Evolutionary conservation across 306 rosid genomes (phyloP), one percentile per base, ranked within the genome.

Genomic region (Argentina anserina): DNA sequence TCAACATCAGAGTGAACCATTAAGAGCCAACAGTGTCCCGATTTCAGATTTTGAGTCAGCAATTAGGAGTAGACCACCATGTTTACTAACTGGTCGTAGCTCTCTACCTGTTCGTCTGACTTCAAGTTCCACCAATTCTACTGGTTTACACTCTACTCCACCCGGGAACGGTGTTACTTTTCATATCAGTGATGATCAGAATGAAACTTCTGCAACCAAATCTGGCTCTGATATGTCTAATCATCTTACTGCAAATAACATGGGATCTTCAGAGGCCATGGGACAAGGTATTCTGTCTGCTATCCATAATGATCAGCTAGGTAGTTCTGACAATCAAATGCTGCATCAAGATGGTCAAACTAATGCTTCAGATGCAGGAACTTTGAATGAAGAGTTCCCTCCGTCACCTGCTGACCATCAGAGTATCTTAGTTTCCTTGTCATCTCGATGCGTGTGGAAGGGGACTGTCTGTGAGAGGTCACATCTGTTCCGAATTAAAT

Each of bases 371-470:
- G 85, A 74, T 66, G 76, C 64, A 10, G 67, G 71, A 74, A 78
- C 67, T 33, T 34, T 71, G 29, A 85, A 84, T 81, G 97, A 94
- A 86, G 97, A 83, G 60, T 91, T 91, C 84, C 95, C 96, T 72
- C 89, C 90, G 41, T 87, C 96, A 45, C 97, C 96, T 59, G 83
- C 92, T 56, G 97, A 95, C 81, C 95, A 90, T 81, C 99, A 91
- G 79, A 95, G 96, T 81, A 95, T 95, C 81, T 88, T 95, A 87
- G 99, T 95, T 61, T 95, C 99, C 20, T 82, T 88, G 74, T 95
- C 99, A 46, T 91, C 97, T 55, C 90, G 99, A 62, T 95, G 99
- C 8, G 87, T 95, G 40, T 91, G 99, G 99, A 95, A 95, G 88
- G 97, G 99, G 52, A 90, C 97, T 76, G 90, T 88, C 60, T 95